A percentile compares a stretch with the other conserved stretches of the same genome.
These are phyloP conservation scores for Ceratocystis cacaofunesta DNA, from an alignment of 2,329 filamentous ascomycete genomes.

Conservation along the genomic window DNA sequence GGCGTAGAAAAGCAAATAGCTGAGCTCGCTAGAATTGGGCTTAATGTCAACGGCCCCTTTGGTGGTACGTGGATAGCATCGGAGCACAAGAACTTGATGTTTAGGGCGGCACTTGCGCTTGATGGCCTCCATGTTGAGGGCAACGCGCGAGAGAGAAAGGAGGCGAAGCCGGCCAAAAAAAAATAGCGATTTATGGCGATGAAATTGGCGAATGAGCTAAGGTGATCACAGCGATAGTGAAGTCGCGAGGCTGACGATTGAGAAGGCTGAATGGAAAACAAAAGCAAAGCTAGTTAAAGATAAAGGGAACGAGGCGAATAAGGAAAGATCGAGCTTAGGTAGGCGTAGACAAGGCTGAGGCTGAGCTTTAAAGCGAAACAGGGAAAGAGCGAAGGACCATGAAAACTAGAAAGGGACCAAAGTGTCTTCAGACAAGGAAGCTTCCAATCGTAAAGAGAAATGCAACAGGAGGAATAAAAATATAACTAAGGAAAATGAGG, in stretches of 20 bases:
- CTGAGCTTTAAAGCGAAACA: neutral
- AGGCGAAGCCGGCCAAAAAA: neutral
- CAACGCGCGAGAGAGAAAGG: neutral
- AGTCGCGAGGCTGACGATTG: neutral
- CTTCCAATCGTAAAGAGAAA: neutral
- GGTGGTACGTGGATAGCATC: conserved; percentile 86
- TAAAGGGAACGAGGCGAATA: neutral
- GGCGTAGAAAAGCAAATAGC: conserved; percentile 92
- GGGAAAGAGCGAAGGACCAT: neutral
- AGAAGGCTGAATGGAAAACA: neutral
- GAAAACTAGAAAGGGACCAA: neutral
- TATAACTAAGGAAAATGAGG: neutral
- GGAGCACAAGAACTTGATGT: conserved; percentile 89
- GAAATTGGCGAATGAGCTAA: neutral
- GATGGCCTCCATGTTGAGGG: conserved; percentile 44
- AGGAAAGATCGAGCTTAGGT: neutral
- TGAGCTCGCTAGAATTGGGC: conserved; percentile 91
- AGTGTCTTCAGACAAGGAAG: neutral
- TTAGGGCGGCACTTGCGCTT: conserved; percentile 68
- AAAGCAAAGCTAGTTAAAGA: neutral
- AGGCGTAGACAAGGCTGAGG: neutral
- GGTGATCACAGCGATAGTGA: neutral
- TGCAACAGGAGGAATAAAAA: neutral
- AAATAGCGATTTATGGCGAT: conserved; percentile 15
- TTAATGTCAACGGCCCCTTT: conserved; percentile 88